A percentile compares a stretch with the other conserved stretches of the same genome.
phyloP scores from a whole-genome alignment of 2,329 filamentous ascomycete species.

The Penicillium hordei region DNA sequence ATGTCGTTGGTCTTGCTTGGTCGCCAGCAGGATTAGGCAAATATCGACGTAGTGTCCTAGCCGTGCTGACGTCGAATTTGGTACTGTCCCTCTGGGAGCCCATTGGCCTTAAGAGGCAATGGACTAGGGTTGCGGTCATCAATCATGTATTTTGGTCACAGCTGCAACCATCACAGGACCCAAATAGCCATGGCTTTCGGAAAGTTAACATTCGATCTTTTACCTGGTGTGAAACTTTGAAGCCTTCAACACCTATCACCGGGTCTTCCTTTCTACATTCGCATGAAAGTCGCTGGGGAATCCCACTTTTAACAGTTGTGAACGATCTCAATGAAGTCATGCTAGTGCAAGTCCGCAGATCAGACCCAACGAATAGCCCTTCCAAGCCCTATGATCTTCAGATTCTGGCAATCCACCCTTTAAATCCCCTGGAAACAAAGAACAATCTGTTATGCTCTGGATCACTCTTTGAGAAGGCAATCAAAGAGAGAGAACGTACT shows the following conservation, averaged over 20 bases:
- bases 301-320: constrained; percentile 36
- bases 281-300: constrained; percentile 36
- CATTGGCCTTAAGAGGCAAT: constrained; percentile 47
- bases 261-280: constrained; percentile 8
- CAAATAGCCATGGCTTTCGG: constrained; percentile 24
- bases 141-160: constrained; percentile 50
- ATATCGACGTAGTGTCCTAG: constrained; percentile 55
- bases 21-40: constrained; percentile 57
- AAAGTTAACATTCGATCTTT: constrained; percentile 43
- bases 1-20: constrained; percentile 54
- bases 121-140: constrained; percentile 55
- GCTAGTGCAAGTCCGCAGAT: constrained; percentile 29
- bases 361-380: constrained; percentile 2
- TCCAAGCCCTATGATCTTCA: constrained; percentile 23
- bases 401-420: constrained; percentile 26
- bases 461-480: constrained; percentile 33
- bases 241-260: constrained; percentile 13
- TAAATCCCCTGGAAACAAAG: constrained; percentile 13
- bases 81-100: constrained; percentile 58
- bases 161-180: constrained; percentile 31
- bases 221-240: constrained; percentile 41
- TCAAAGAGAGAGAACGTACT: constrained; percentile 28
- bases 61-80: constrained; percentile 57
- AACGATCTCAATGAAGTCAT: constrained; percentile 44
- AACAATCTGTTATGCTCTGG: constrained; percentile 21